Conservation (phyloP, 345 rosid genomes). For the Microcos paniculata region DNA sequence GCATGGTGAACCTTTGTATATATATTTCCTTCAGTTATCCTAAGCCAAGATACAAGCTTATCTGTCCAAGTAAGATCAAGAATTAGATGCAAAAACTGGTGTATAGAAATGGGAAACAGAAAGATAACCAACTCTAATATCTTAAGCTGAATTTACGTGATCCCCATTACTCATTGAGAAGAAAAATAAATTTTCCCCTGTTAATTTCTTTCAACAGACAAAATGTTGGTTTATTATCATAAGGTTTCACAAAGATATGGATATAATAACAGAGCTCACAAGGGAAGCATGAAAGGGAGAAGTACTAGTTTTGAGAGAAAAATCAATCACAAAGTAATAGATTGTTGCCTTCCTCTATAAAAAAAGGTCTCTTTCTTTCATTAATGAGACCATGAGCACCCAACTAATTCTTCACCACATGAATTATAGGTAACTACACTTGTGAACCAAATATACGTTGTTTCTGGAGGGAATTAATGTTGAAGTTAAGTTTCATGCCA, state of each 20-base stretch:
- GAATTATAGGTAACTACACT: not conserved
- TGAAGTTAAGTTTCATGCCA: not conserved
- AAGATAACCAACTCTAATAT: not conserved
- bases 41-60: not conserved
- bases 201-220: not conserved
- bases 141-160: not conserved
- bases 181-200: not conserved
- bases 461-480: not conserved
- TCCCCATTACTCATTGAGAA: not conserved
- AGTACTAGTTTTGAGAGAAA: not conserved
- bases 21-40: not conserved
- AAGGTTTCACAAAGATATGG: not conserved
- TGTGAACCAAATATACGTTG: not conserved
- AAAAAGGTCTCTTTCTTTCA: not conserved
- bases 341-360: not conserved
- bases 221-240: not conserved
- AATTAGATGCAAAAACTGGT: not conserved
- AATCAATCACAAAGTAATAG: not conserved
- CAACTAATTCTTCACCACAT: not conserved
- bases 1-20: conserved; percentile 25
- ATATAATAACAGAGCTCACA: not conserved
- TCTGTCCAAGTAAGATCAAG: not conserved
- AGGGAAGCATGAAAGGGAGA: not conserved
- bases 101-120: not conserved
- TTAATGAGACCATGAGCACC: not conserved